phyloP scores from a whole-genome alignment of 2,329 filamentous ascomycete genomes.

The Fusarium torulosum region DNA sequence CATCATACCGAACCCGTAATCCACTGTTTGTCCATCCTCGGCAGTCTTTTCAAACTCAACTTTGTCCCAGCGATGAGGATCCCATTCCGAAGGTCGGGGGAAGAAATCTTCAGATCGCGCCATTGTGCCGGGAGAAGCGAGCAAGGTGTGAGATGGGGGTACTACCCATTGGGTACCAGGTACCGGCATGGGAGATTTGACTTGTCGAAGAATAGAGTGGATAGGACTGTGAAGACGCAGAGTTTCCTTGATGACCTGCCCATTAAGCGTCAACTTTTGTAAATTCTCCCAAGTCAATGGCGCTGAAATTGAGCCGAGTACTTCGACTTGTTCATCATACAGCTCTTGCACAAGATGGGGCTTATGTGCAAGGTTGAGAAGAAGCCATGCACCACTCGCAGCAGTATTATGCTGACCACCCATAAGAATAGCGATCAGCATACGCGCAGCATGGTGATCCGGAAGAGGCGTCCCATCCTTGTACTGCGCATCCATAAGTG shows the following conservation, averaged over 20 bases:
- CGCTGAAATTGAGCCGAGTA: constrained; percentile 79
- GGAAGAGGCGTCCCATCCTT: constrained; percentile 82
- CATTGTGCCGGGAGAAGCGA: constrained; percentile 86
- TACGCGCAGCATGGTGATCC: constrained; percentile 85
- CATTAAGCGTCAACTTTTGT: constrained; percentile 80
- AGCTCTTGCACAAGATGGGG: constrained; percentile 83
- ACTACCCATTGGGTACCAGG: constrained; percentile 85
- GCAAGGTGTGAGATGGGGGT: constrained; percentile 82
- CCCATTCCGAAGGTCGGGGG: constrained; percentile 83
- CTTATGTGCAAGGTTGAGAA: constrained; percentile 82
- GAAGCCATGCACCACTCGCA: constrained; percentile 85
- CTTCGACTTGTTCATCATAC: constrained; percentile 80
- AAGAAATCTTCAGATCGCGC: constrained; percentile 80
- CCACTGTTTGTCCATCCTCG: constrained; percentile 79
- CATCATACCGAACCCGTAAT: constrained; percentile 95
- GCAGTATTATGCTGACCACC: constrained; percentile 90
- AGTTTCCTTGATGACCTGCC: constrained; percentile 89
- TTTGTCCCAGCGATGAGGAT: constrained; percentile 88
- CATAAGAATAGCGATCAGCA: constrained; percentile 94
- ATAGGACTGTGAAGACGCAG: constrained; percentile 91
- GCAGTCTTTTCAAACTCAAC: constrained; percentile 59
- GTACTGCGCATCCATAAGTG: constrained; percentile 85
- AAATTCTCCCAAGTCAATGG: constrained; percentile 81
- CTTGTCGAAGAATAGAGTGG: constrained; percentile 91
- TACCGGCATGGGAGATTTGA: constrained; percentile 87